Conservation (phyloP, 1,284 basidiomycete species). For the Vanrija sp. region DNA sequence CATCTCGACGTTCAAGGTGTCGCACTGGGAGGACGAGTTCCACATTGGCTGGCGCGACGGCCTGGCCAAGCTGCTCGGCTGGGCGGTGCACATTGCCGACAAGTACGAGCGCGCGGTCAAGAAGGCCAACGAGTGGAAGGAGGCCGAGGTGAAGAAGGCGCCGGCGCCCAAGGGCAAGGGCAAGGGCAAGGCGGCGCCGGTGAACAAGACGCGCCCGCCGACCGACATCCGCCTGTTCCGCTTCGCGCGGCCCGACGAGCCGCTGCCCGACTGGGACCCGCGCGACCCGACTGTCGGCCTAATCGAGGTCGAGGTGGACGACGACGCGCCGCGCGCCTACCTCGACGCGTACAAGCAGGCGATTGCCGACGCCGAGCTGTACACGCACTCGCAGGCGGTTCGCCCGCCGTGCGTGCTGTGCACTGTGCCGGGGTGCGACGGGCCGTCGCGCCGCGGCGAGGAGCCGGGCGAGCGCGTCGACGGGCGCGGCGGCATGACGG, state of each 20-base stretch:
- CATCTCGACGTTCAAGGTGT: slow-evolving; percentile 24
- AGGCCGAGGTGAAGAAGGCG: not conserved
- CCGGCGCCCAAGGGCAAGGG: slow-evolving; percentile 12
- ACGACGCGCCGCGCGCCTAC: slow-evolving; percentile 20
- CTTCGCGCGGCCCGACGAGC: slow-evolving; percentile 36
- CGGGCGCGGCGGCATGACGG: slow-evolving; percentile 41
- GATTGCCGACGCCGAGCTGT: slow-evolving; percentile 34
- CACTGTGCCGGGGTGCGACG: slow-evolving; percentile 47
- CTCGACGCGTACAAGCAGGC: slow-evolving; percentile 32
- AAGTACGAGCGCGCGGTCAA: slow-evolving; percentile 44
- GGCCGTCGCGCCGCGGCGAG: slow-evolving; percentile 39
- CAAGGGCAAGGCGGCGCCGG: slow-evolving; percentile 27
- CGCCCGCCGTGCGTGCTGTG: slow-evolving; percentile 40
- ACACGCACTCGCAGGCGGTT: slow-evolving; percentile 24
- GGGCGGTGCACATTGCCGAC: slow-evolving; percentile 45
- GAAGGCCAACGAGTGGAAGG: slow-evolving; percentile 43
- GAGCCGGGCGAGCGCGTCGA: slow-evolving; percentile 43
- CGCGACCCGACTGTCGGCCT: slow-evolving; percentile 35
- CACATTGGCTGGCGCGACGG: slow-evolving; percentile 47
- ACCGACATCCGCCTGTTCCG: slow-evolving; percentile 41
- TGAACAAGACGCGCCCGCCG: slow-evolving; percentile 32
- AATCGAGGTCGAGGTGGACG: slow-evolving; percentile 25
- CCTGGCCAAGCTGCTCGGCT: slow-evolving; percentile 37
- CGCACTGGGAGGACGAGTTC: slow-evolving; percentile 44
- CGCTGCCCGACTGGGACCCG: slow-evolving; percentile 8